Base-by-base conservation (phyloP, 305 asterid species). In the Fraxinus floribunda region DNA sequence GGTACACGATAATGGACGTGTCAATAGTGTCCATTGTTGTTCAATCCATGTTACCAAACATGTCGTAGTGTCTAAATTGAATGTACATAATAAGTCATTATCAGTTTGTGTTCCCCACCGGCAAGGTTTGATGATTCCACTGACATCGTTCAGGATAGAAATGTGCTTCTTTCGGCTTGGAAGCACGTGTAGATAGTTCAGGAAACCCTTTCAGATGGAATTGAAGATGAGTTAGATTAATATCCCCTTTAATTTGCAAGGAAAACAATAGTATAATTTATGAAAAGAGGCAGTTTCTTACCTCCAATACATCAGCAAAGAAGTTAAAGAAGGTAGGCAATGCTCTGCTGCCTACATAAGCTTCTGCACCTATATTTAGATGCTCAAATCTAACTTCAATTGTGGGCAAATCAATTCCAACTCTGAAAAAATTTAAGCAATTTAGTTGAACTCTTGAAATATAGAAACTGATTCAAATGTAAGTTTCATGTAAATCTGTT, bases 371-470 rank as follows among this genome's bases (percentile, higher is more conserved):
- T 46, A 91, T 86, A 29, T 39, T 89, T 36, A 93, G 78, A 85
- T 85, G 83, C 81, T 93, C 90, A 80, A 88, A 91, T 81, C 91
- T 86, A 13, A 93, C 97, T 86, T 91, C 92, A 68, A 93, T 88
- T 1, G 90, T 88, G 1, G 97, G 92, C 84, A 93, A 79, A 38
- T 85, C 84, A 66, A 93, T 89, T 22, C 95, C 95, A 85, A 93
- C 97, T 81, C 97, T 91, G 86, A 0, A 49, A 68, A 79, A 32
- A 68, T 38, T 2, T 2, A 30, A 30, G 39, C 22, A 32, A 15
- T 70, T 15, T 68, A 68, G 38, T 68, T 36, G 6, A 35, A 68
- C 75, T 13, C 38, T 29, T 29, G 75, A 68, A 29, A 68, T 11
- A 13, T 70, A 70, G 39, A 70, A 15, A 15, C 22, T 15, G 41